Conservation (phyloP, 768 basidiomycete genomes). For the Suillus plorans region DNA sequence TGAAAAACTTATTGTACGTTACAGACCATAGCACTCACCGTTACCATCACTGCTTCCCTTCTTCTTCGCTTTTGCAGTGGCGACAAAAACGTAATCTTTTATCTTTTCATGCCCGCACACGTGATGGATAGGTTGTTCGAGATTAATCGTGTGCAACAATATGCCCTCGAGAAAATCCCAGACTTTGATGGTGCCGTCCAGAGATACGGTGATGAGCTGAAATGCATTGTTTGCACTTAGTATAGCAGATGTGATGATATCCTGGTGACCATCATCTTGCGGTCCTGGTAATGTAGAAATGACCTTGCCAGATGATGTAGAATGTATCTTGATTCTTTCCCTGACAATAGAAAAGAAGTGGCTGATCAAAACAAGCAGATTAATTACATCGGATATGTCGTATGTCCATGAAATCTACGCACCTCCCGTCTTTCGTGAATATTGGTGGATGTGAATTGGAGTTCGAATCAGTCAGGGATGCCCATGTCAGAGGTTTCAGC, state of each 20-base stretch:
- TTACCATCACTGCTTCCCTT: conserved; percentile 20
- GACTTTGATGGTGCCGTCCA: conserved; percentile 80
- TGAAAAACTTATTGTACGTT: neutral
- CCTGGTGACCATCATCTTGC: conserved; percentile 38
- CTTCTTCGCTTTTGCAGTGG: conserved; percentile 53
- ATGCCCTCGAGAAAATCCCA: conserved; percentile 94
- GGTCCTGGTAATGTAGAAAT: conserved; percentile 78
- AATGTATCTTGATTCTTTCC: conserved; percentile 82
- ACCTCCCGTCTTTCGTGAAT: conserved; percentile 91
- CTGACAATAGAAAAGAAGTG: conserved; percentile 89
- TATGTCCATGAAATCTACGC: conserved; percentile 19
- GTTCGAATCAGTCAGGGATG: conserved; percentile 65
- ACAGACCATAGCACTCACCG: neutral
- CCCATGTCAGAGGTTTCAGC: conserved; percentile 57
- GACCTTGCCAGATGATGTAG: conserved; percentile 72
- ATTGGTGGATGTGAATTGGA: conserved; percentile 67
- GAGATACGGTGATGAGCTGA: conserved; percentile 83
- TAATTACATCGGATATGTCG: conserved; percentile 10
- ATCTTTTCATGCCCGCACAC: conserved; percentile 70
- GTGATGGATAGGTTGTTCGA: conserved; percentile 68
- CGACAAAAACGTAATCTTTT: conserved; percentile 70
- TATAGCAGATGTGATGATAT: conserved; percentile 68
- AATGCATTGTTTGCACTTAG: conserved; percentile 85
- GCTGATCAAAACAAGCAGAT: conserved; percentile 37
- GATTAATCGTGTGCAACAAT: conserved; percentile 70